Evolutionary conservation across 1,284 basidiomycete genomes (phyloP), one percentile per base, ranked within the genome.

Genomic region (Puccinia hordei): DNA sequence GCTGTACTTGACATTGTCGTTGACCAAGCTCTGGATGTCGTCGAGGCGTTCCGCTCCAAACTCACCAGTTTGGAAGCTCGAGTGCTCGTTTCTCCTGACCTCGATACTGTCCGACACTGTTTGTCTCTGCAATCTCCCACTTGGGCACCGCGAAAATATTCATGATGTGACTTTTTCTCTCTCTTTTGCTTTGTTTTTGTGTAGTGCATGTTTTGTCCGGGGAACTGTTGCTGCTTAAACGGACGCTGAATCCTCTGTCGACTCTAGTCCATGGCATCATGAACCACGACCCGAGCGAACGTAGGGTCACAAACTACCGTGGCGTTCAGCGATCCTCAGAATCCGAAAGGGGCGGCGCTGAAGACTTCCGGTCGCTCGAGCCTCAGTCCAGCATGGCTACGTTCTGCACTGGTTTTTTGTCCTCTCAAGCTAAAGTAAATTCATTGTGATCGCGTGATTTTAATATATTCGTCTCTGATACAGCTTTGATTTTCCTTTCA

Each of bases 1-100:
- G 82, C 82, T 6, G 51, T 83, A 8, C 72, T 83, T 35, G 82
- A 83, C 55, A 81, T 82, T 27, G 78, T 80, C 0, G 82, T 82
- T 6, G 82, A 83, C 68, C 77, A 83, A 35, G 66, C 75, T 0
- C 46, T 83, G 10, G 79, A 81, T 49, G 73, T 82, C 2, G 81
- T 81, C 12, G 81, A 80, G 41, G 82, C 74, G 2, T 81, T 82
- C 44, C 49, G 81, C 17, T 63, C 63, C 27, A 74, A 81, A 24
- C 73, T 83, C 2, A 79, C 80, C 53, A 69, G 81, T 12, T 73
- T 83, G 9, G 82, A 83, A 49, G 81, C 81, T 15, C 69, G 74
- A 51, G 82, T 82, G 0, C 73, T 83, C 6, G 81, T 80, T 13
- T 76, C 69, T 41, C 82, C 82, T 0, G 78, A 81, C 27, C 80